phyloP scores from a whole-genome alignment of 2,329 filamentous ascomycete genomes.

The Talaromyces islandicus region DNA sequence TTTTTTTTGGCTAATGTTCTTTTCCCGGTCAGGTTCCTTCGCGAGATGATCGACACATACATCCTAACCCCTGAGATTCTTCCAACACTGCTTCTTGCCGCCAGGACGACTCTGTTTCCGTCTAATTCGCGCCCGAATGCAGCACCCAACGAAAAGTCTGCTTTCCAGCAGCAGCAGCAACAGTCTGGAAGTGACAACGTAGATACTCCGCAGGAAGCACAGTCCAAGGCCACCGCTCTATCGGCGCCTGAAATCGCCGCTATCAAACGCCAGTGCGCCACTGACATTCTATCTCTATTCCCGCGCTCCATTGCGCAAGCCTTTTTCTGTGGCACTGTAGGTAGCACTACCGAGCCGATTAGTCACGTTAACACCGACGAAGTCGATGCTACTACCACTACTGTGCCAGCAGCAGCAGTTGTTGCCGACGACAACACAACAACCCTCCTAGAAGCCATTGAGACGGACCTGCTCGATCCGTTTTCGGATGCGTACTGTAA shows the following conservation, averaged over 20 bases:
- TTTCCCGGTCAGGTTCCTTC: slow-evolving; percentile 33
- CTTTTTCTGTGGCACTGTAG: slow-evolving; percentile 35
- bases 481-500: slow-evolving; percentile 84
- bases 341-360: slow-evolving; percentile 9
- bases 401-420: slow-evolving; percentile 12
- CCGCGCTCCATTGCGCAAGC: slow-evolving; percentile 37
- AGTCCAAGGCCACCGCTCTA: background rate
- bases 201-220: background rate
- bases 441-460: slow-evolving; percentile 54
- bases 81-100: slow-evolving; percentile 53
- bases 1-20: background rate
- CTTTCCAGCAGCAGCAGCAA: slow-evolving; percentile 1
- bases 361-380: slow-evolving; percentile 1
- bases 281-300: slow-evolving; percentile 35
- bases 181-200: background rate
- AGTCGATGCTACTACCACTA: background rate
- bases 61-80: slow-evolving; percentile 60
- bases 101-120: slow-evolving; percentile 78
- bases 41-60: slow-evolving; percentile 49
- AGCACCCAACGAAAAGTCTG: slow-evolving; percentile 24
- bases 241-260: slow-evolving; percentile 3
- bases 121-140: slow-evolving; percentile 66
- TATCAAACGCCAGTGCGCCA: slow-evolving; percentile 38
- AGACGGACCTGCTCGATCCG: slow-evolving; percentile 61
- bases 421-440: slow-evolving; percentile 23